Evolutionary conservation across 139 green algal genomes (phyloP).

Genomic region (Auxenochlorella pyrenoidosa): DNA sequence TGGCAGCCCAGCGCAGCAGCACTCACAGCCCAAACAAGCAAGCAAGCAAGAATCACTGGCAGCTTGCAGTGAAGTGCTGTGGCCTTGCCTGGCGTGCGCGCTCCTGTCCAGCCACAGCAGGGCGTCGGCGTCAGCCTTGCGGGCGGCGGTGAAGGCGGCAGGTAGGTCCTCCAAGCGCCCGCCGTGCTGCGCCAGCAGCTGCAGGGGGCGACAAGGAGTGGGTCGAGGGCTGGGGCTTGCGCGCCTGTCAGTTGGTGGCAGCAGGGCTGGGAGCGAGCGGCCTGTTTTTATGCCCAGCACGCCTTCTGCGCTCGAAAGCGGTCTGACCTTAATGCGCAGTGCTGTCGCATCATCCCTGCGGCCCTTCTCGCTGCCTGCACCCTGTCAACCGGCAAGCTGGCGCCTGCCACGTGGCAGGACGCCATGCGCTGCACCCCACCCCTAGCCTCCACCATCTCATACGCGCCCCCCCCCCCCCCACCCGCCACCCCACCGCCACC

Average conservation of each 20-base stretch:
- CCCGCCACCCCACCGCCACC: no score
- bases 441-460: no score
- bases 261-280: neutral
- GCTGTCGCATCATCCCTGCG: no score
- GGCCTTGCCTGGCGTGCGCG: neutral
- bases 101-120: neutral
- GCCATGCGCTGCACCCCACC: no score
- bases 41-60: no score
- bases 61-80: no score
- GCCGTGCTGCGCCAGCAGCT: slow-evolving; percentile 4
- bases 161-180: neutral
- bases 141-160: neutral
- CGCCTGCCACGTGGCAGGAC: no score
- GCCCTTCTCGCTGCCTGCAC: neutral
- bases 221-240: neutral
- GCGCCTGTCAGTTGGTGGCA: neutral
- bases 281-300: neutral
- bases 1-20: no score
- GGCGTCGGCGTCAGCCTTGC: neutral
- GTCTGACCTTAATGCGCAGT: no score
- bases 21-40: no score
- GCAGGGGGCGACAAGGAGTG: neutral
- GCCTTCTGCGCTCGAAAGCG: no score
- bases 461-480: neutral
- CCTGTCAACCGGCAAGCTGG: no score